Conservation (phyloP, 2,329 filamentous ascomycete genomes). For the Acrocalymma vagum region DNA sequence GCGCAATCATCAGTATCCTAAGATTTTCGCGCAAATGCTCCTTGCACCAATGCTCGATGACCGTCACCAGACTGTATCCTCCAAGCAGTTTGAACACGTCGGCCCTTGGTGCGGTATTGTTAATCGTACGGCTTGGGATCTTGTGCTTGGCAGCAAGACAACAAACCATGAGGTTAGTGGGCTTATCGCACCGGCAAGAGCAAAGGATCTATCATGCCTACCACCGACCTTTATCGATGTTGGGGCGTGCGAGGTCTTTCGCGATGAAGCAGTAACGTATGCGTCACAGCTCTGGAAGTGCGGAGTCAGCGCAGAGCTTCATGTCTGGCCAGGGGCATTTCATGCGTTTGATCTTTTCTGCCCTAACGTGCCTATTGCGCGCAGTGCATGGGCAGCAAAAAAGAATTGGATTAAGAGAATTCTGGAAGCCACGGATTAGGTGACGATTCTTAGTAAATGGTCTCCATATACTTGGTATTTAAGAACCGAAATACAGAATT, state of each 20-base stretch:
- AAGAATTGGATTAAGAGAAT: too few species aligned
- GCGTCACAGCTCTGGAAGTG: constrained; percentile 50
- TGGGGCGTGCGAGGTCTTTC: constrained; percentile 55
- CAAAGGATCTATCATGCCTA: constrained; percentile 41
- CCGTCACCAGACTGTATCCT: constrained; percentile 41
- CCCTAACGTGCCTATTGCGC: too few species aligned
- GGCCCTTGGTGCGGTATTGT: constrained; percentile 46
- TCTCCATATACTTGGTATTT: too few species aligned
- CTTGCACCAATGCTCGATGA: constrained; percentile 60
- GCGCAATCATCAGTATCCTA: constrained; percentile 40
- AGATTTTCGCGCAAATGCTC: constrained; percentile 52
- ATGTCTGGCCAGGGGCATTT: constrained; percentile 51
- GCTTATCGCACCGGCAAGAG: constrained; percentile 49
- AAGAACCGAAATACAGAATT: too few species aligned
- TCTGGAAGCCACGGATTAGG: too few species aligned
- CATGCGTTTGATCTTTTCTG: constrained; percentile 19
- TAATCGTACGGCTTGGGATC: constrained; percentile 54
- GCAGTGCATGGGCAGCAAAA: too few species aligned
- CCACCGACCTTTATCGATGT: constrained; percentile 56
- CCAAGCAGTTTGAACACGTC: constrained; percentile 41
- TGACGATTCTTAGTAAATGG: too few species aligned
- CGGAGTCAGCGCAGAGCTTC: constrained; percentile 54
- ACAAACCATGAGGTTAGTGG: constrained; percentile 45
- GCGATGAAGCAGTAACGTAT: constrained; percentile 52
- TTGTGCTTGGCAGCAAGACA: constrained; percentile 47